These are phyloP conservation scores for Boletus sp. DNA, from an alignment of 768 basidiomycete genomes.

Conservation along the genomic window DNA sequence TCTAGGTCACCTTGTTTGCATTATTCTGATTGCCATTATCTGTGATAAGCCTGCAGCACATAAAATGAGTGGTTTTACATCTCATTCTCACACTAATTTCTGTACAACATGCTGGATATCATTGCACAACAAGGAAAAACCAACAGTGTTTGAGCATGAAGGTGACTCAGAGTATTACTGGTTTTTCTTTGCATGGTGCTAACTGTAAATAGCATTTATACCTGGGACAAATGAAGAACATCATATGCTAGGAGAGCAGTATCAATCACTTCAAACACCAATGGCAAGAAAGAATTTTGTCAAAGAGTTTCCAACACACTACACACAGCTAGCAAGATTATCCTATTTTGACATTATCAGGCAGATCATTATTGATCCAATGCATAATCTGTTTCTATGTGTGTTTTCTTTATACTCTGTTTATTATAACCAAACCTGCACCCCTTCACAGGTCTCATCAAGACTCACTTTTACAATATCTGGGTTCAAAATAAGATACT, in stretches of 20 bases:
- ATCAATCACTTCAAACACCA: background rate
- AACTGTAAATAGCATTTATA: background rate
- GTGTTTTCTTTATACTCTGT: no score
- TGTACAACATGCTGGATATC: background rate
- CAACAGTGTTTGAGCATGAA: background rate
- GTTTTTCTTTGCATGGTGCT: background rate
- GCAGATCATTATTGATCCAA: background rate
- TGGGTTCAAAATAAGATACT: constrained; percentile 27
- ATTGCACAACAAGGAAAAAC: background rate
- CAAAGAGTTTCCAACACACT: background rate
- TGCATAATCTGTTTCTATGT: background rate
- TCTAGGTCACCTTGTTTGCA: background rate
- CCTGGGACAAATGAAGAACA: background rate
- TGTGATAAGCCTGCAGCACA: background rate
- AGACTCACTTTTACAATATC: constrained; percentile 27
- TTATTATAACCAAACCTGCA: no score
- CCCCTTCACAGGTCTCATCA: background rate
- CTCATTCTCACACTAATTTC: background rate
- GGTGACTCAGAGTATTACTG: background rate
- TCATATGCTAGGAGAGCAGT: background rate
- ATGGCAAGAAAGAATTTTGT: background rate
- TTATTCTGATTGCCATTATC: background rate
- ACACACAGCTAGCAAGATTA: background rate
- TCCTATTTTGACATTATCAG: background rate
- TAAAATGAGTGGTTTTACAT: background rate